Evolutionary conservation across 495 filamentous ascomycete species (phyloP), one percentile per base, ranked within the genome.

Genomic region (Lentithecium fluviatile): DNA sequence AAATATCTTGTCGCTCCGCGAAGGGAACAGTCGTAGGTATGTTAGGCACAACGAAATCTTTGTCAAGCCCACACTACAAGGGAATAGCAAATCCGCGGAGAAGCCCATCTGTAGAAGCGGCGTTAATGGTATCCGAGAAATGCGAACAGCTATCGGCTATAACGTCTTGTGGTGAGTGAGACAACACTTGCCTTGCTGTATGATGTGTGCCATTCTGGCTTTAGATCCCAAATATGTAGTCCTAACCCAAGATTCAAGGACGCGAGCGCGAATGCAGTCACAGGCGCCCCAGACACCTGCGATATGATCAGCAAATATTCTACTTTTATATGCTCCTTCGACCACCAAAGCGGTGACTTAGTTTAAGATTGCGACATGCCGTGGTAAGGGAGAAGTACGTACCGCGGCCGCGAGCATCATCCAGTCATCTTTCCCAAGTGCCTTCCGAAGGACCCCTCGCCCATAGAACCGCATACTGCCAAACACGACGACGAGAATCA

Each of bases 71-170:
- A 32, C 48, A 49, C 25, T 53, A 54, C 3, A 63, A 32, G 15
- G 64, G 64, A 36, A 58, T n/a, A 67, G 37, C 19, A 56, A 43
- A 29, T 59, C 48, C 13, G 42, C 19, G 20, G 38, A 53, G 34
- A 67, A 51, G 40, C 47, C 53, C 58, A 62, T 53, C 64, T 66
- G 40, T n/a, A n/a, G n/a, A n/a, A n/a, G n/a, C n/a, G n/a, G n/a
- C n/a, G n/a, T n/a, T n/a, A n/a, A n/a, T n/a, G n/a, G n/a, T n/a
- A n/a, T n/a, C n/a, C n/a, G n/a, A n/a, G n/a, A n/a, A n/a, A n/a
- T n/a, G n/a, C n/a, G n/a, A n/a, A n/a, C n/a, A n/a, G n/a, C n/a
- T n/a, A n/a, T n/a, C n/a, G n/a, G n/a, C n/a, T n/a, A n/a, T n/a
- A n/a, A n/a, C n/a, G n/a, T n/a, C n/a, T n/a, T n/a, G n/a, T n/a